These are phyloP conservation scores for Gymnopilus junonius DNA, from an alignment of 768 basidiomycete species.

Conservation along the genomic window DNA sequence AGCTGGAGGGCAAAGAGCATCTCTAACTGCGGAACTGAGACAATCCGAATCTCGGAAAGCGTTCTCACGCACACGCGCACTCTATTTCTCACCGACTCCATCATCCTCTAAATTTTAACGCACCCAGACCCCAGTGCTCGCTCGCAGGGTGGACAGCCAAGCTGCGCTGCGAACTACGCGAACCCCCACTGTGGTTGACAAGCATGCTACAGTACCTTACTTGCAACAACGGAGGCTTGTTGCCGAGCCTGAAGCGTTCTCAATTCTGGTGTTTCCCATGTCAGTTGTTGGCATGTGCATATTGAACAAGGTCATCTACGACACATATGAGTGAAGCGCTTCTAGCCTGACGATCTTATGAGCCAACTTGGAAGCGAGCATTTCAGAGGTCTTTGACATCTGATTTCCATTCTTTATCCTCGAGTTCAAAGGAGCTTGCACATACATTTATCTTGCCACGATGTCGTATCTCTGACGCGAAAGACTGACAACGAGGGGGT, in stretches of 20 bases:
- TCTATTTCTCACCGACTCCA: slow-evolving; percentile 11
- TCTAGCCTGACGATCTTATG: neutral
- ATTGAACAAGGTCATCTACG: neutral
- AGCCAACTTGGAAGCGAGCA: neutral
- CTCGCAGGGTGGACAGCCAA: neutral
- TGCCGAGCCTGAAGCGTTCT: neutral
- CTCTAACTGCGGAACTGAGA: neutral
- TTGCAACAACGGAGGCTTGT: neutral
- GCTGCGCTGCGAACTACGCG: neutral
- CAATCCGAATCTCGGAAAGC: neutral
- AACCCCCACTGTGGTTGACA: neutral
- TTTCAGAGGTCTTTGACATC: neutral
- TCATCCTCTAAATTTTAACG: neutral
- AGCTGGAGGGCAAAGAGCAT: neutral
- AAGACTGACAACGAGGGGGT: neutral
- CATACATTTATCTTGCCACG: neutral
- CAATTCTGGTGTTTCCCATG: neutral
- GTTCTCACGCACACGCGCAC: slow-evolving; percentile 4
- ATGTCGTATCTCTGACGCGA: neutral
- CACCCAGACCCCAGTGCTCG: neutral
- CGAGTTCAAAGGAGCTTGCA: neutral
- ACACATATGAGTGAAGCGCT: neutral
- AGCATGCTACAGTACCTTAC: neutral
- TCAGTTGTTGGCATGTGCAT: slow-evolving; percentile 1
- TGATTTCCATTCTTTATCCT: neutral